Percentiles rank a stretch among this genome's conserved stretches.
Conservation (phyloP, 345 rosid genomes). For the Garcia nutans region DNA sequence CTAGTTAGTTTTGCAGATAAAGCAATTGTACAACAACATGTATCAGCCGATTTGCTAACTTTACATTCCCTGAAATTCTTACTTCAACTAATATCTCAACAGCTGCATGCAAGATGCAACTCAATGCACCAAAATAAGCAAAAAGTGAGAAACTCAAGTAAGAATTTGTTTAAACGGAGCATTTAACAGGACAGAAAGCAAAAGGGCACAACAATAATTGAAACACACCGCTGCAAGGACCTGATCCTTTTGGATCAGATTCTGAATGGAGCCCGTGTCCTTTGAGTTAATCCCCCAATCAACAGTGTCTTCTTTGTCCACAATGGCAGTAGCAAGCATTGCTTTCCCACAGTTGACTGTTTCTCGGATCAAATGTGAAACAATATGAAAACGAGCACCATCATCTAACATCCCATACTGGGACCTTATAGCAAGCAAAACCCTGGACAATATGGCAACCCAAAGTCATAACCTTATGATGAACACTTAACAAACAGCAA, state of each 20-base stretch:
- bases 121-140: neutral
- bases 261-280: conserved; percentile 63
- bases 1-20: too few species aligned
- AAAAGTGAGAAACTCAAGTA: neutral
- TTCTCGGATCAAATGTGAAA: conserved; percentile 87
- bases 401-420: conserved; percentile 75
- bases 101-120: neutral
- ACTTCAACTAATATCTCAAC: too few species aligned
- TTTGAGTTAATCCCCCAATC: conserved; percentile 60
- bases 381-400: conserved; percentile 90
- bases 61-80: too few species aligned
- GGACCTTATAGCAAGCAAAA: conserved; percentile 74
- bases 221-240: conserved; percentile 70
- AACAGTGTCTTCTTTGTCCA: conserved; percentile 63
- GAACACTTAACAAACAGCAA: conserved; percentile 6
- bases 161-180: neutral
- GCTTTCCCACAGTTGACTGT: conserved; percentile 80
- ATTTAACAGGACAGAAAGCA: conserved; percentile 6
- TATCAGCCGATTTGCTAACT: too few species aligned
- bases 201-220: conserved; percentile 1
- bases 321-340: conserved; percentile 71
- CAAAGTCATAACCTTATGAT: conserved; percentile 16
- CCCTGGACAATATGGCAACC: conserved; percentile 44
- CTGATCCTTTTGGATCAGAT: conserved; percentile 86
- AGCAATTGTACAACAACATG: too few species aligned